These are phyloP conservation scores for Globisporangium nagaii DNA, from an alignment of 352 stramenopile species.

Conservation along the genomic window DNA sequence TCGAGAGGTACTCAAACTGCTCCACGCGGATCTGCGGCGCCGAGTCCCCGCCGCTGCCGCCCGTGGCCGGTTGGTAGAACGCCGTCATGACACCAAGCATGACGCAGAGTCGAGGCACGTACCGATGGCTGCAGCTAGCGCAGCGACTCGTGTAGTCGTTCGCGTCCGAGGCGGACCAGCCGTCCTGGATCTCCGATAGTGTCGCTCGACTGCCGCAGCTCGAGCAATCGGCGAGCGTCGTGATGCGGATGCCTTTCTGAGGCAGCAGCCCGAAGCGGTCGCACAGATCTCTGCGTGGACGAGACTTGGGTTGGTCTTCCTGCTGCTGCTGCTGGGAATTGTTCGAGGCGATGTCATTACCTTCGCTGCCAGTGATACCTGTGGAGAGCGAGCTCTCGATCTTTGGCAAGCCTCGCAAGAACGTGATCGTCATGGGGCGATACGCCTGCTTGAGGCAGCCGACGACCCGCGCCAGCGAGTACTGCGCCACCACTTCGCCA, in stretches of 20 bases:
- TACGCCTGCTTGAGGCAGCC: slow-evolving; percentile 29
- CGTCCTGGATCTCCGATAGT: slow-evolving; percentile 26
- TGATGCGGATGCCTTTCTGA: slow-evolving; percentile 29
- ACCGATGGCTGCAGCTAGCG: slow-evolving; percentile 19
- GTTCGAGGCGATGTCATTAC: background rate
- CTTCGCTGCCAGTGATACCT: background rate
- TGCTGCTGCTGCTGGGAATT: background rate
- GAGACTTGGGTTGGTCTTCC: slow-evolving; percentile 5
- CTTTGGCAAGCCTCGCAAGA: slow-evolving; percentile 31
- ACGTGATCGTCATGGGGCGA: slow-evolving; percentile 41
- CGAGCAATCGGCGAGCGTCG: slow-evolving; percentile 30
- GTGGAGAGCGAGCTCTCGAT: slow-evolving; percentile 9
- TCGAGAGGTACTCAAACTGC: slow-evolving; percentile 42
- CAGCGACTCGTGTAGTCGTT: slow-evolving; percentile 42
- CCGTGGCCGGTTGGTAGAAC: slow-evolving; percentile 9
- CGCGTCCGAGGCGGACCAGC: slow-evolving; percentile 22
- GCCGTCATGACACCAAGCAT: slow-evolving; percentile 29
- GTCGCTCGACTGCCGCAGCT: slow-evolving; percentile 24
- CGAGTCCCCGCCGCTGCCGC: background rate
- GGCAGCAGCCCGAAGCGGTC: slow-evolving; percentile 42
- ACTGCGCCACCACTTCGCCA: slow-evolving; percentile 31
- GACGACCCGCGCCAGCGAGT: slow-evolving; percentile 24
- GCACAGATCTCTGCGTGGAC: slow-evolving; percentile 25
- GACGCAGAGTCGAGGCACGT: slow-evolving; percentile 29
- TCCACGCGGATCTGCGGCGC: slow-evolving; percentile 15